Base-by-base conservation (phyloP, 2,329 filamentous ascomycete species). In the Pseudogymnoascus sp. region DNA sequence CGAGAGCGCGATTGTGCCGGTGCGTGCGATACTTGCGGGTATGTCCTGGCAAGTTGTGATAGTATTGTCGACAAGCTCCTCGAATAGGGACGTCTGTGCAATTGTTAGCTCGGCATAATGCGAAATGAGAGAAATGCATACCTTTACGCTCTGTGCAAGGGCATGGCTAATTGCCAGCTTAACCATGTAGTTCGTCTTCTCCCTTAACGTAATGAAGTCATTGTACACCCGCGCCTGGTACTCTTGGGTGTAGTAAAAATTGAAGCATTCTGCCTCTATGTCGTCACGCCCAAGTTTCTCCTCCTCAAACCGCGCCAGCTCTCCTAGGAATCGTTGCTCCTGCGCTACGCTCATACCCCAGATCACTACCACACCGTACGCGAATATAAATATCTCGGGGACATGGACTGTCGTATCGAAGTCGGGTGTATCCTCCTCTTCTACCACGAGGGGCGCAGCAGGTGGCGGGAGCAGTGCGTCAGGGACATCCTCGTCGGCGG, bases 221-320 rank as follows among this genome's bases (percentile, higher is more conserved):
- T 99, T 99, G 81, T 99, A 99, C 74, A 99, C 99, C 59, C 94
- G 88, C 20, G 94, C 91, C 75, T 99, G 95, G 73, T 99, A 99
- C 72, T 97, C 93, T 69, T 89, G 84, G 2, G 94, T 97, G 77
- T 99, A 97, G 78, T 99, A 99, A 74, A 97, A 99, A 74, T 99
- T 99, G 81, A 99, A 99, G 70, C 93, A 91, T 74, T 99, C 94
- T 54, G 91, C 90, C 76, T 99, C 93, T 30, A 96, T 87, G 67
- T 96, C 91, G 70, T 96, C 92, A 9, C 88, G 84, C 25, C 86
- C 86, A 57, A 97, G 81, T 73, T 96, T 96, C 71, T 96, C 93
- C 39, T 86, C 83, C 74, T 97, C 94, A 68, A 97, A 99, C 70
- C 94, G 96, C 61, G 90, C 85, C 64, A 99, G 89, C 69, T 99